phyloP scores from a whole-genome alignment of 202 grass and related monocot species.

The Schoenoplectus triqueter region DNA sequence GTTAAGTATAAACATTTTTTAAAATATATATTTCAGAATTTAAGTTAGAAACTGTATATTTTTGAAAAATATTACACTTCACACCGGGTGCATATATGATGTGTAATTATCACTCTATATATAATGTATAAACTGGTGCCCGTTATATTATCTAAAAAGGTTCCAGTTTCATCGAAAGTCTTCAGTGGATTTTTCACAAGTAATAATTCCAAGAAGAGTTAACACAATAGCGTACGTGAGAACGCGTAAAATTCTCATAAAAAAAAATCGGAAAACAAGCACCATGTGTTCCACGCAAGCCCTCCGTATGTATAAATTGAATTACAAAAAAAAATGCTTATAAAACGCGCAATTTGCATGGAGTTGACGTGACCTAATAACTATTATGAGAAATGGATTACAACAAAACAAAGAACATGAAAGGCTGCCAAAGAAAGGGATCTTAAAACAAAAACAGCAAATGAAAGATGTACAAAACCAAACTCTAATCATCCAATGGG shows the following conservation, averaged over 20 bases:
- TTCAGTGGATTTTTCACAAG: not conserved
- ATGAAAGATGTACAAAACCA: not conserved
- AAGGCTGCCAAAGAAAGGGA: not conserved
- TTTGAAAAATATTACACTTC: too few relatives aligned
- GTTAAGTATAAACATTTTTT: too few relatives aligned
- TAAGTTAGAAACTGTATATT: too few relatives aligned
- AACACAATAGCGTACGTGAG: not conserved
- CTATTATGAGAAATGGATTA: not conserved
- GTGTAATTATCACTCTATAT: too few relatives aligned
- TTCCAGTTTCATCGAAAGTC: not conserved
- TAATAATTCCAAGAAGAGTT: not conserved
- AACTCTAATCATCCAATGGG: conserved; percentile 13
- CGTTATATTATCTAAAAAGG: not conserved
- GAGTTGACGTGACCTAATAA: not conserved
- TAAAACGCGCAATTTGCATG: not conserved
- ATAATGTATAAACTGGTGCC: not conserved
- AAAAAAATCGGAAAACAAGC: too few relatives aligned
- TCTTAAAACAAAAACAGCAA: too few relatives aligned
- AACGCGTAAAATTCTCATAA: not conserved
- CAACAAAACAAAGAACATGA: conserved; percentile 22
- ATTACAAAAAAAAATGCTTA: not conserved
- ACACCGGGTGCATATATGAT: too few relatives aligned
- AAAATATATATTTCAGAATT: too few relatives aligned
- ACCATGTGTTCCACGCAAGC: not conserved
- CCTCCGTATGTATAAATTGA: not conserved